These are phyloP conservation scores for Cutaneotrichosporon sp. DNA, from an alignment of 1,284 basidiomycete genomes.

Conservation along the genomic window DNA sequence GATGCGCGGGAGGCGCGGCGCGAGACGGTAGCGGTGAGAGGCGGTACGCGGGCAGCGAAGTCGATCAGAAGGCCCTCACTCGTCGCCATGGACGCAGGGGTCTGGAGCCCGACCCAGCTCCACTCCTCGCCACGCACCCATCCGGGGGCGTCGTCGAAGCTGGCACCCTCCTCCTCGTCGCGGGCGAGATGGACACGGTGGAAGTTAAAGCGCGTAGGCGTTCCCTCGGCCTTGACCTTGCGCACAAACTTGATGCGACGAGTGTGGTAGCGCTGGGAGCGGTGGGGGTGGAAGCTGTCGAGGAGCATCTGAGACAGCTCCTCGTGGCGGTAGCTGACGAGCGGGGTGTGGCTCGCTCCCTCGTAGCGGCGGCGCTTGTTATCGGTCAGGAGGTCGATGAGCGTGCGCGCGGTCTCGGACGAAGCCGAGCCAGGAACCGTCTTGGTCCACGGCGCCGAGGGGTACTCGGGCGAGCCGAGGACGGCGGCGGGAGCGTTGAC, in stretches of 20 bases:
- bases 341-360: conserved; percentile 29
- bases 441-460: conserved; percentile 31
- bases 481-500: conserved; percentile 16
- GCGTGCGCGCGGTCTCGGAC: conserved; percentile 3
- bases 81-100: conserved; percentile 28
- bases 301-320: conserved; percentile 57
- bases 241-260: conserved; percentile 56
- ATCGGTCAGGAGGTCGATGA: conserved; percentile 36
- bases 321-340: conserved; percentile 50
- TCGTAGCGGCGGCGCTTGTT: conserved; percentile 44
- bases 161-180: conserved; percentile 48
- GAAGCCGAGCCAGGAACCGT: not conserved
- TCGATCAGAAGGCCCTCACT: conserved; percentile 22
- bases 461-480: conserved; percentile 15
- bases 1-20: not conserved
- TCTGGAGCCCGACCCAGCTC: conserved; percentile 40
- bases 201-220: conserved; percentile 51
- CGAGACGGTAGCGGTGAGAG: conserved; percentile 6
- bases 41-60: conserved; percentile 21
- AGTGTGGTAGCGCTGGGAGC: conserved; percentile 52
- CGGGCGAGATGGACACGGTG: conserved; percentile 39
- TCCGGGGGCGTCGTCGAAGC: conserved; percentile 49
- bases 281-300: conserved; percentile 55
- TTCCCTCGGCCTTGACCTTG: conserved; percentile 51
- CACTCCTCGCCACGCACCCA: conserved; percentile 51